A percentile compares a stretch with the other conserved stretches of the same genome.
Conservation (phyloP, 495 filamentous ascomycete genomes). For the Rhypophila decipiens region DNA sequence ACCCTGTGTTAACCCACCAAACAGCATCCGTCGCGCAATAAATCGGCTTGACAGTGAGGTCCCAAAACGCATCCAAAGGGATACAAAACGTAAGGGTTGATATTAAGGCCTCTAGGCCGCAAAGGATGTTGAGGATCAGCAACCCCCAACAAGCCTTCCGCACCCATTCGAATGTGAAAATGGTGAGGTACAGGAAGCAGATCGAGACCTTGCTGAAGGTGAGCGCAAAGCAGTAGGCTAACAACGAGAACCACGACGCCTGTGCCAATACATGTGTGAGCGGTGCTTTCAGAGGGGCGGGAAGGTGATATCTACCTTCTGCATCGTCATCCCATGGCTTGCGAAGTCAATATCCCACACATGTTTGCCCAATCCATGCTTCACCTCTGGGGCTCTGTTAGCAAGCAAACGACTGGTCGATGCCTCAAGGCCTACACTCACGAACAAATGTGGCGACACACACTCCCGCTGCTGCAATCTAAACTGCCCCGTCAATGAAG, state of each 20-base stretch:
- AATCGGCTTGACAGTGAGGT: constrained; percentile 4
- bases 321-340: not conserved
- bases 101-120: constrained; percentile 4
- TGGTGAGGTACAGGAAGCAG: constrained; percentile 21
- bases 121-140: constrained; percentile 13
- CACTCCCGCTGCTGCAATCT: constrained; percentile 10
- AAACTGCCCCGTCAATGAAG: not conserved
- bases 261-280: not conserved
- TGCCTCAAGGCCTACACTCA: constrained; percentile 5
- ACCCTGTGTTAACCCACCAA: constrained; percentile 24
- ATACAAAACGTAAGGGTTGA: constrained; percentile 17
- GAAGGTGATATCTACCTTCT: constrained; percentile 7
- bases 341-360: constrained; percentile 9
- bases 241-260: constrained; percentile 18
- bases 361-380: constrained; percentile 19
- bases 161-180: constrained; percentile 21
- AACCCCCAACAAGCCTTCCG: constrained; percentile 10
- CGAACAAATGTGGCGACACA: not conserved
- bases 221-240: constrained; percentile 15
- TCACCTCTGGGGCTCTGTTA: constrained; percentile 5
- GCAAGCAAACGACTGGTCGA: not conserved
- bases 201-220: constrained; percentile 22
- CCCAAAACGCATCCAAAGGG: constrained; percentile 25
- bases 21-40: constrained; percentile 13
- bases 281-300: not conserved